phyloP scores from a whole-genome alignment of 1,139 yeast species.

The Saccharomyces hybrid region DNA sequence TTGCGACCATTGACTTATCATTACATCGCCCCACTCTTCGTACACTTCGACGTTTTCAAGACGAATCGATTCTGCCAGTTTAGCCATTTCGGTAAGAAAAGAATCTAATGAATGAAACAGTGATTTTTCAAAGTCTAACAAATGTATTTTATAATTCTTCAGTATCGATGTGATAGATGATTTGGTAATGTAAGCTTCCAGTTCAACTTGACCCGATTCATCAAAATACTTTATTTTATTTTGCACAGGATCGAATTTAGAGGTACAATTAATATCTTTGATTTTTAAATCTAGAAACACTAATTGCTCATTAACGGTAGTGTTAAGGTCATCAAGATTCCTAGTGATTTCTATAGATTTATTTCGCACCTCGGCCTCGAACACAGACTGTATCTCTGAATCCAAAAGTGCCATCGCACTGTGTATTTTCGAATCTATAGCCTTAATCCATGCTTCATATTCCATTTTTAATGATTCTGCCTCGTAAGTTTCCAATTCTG shows the following conservation, averaged over 20 bases:
- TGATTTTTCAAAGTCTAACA: slow-evolving; percentile 2
- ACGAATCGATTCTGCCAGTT: slow-evolving; percentile 37
- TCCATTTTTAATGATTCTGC: slow-evolving; percentile 3
- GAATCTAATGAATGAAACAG: background rate
- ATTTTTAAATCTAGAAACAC: slow-evolving; percentile 22
- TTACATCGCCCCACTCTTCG: slow-evolving; percentile 64
- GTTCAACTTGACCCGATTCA: slow-evolving; percentile 27
- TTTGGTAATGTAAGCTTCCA: slow-evolving; percentile 40
- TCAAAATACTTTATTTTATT: slow-evolving; percentile 34
- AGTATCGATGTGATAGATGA: slow-evolving; percentile 49
- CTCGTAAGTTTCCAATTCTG: background rate
- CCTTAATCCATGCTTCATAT: slow-evolving; percentile 9
- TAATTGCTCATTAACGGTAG: background rate
- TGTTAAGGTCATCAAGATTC: background rate
- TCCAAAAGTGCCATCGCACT: background rate
- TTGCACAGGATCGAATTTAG: slow-evolving; percentile 37
- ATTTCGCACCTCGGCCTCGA: background rate
- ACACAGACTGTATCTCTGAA: background rate
- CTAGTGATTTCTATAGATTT: background rate
- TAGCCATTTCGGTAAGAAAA: background rate
- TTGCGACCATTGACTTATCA: slow-evolving; percentile 47
- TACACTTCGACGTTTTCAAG: slow-evolving; percentile 53
- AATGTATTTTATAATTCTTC: slow-evolving; percentile 33
- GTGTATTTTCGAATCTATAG: slow-evolving; percentile 1
- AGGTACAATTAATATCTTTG: slow-evolving; percentile 42